Evolutionary conservation across 257 asterid genomes (phyloP).

Genomic region (Linaria vulgaris): DNA sequence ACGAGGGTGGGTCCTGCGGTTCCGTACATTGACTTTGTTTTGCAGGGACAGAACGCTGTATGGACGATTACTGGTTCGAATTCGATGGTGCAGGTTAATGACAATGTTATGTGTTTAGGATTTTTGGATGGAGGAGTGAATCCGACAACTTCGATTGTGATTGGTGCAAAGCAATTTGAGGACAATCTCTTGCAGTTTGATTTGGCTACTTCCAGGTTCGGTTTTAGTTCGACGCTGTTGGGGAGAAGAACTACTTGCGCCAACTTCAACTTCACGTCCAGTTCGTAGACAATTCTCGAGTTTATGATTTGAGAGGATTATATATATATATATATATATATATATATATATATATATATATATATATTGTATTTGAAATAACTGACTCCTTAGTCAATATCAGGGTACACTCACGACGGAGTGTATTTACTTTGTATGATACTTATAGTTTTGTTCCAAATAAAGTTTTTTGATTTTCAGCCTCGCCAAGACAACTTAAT

Average conservation of each 20-base stretch:
- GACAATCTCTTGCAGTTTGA: slow-evolving; percentile 49
- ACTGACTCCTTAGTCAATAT: background rate
- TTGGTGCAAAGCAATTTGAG: slow-evolving; percentile 57
- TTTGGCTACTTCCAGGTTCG: slow-evolving; percentile 54
- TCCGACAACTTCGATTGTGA: slow-evolving; percentile 55
- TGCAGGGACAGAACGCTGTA: slow-evolving; percentile 44
- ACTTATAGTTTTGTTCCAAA: too few species aligned
- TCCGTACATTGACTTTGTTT: slow-evolving; percentile 46
- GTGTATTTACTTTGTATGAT: too few species aligned
- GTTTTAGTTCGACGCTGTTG: slow-evolving; percentile 47
- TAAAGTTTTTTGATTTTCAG: too few species aligned
- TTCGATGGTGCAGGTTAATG: slow-evolving; percentile 54
- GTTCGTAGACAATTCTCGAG: slow-evolving; percentile 8
- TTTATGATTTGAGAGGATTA: too few species aligned
- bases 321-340: too few species aligned
- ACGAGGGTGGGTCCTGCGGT: slow-evolving; percentile 58
- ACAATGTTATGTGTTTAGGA: slow-evolving; percentile 45
- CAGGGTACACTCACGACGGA: too few species aligned
- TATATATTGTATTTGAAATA: background rate
- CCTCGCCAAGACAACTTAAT: too few species aligned
- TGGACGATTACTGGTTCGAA: slow-evolving; percentile 63
- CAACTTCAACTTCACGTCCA: slow-evolving; percentile 71
- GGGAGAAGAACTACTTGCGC: slow-evolving; percentile 59
- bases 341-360: too few species aligned
- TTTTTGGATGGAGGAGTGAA: slow-evolving; percentile 51